Base-by-base conservation (phyloP, 2,329 filamentous ascomycete species). In the Paraconiothyrium brasiliense region DNA sequence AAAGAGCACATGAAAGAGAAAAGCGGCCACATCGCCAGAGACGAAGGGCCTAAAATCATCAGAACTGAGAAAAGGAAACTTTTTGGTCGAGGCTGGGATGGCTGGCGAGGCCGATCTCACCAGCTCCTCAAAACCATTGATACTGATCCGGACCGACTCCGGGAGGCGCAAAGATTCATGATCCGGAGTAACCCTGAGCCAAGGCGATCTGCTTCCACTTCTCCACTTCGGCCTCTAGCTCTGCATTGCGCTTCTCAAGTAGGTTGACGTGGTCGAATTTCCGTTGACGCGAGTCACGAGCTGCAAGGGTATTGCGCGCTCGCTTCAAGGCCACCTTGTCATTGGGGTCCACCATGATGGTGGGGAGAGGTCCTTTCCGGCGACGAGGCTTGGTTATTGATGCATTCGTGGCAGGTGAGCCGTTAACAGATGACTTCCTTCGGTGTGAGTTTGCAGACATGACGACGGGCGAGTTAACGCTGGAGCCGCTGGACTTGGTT, bases 231-330 rank as follows among this genome's bases (percentile, higher is more conserved):
- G 85, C 84, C 78, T 89, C 85, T 32, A 94, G 82, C 75, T 91
- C 88, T 20, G 83, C 84, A 72, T 97, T 93, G 72, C 87, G 84
- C 43, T 86, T 85, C 82, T 96, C 91, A 49, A 97, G 84, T 60
- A 89, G 87, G 59, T 92, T 89, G 63, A 94, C 84, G 69, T 90
- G 87, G 76, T 90, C 85, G 60, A 92, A 89, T 83, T 97, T 97
- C 68, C 93, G 90, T 74, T 93, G 90, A 56, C 94, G 90, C 62
- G 93, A 97, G 82, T 97, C 97, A 68, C 94, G 93, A 71, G 94
- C 94, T 20, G 94, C 94, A 78, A 96, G 87, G 9, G 93, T 97
- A 79, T 97, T 98, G 69, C 93, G 91, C 54, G 93, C 94, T 78
- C 94, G 92, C 89, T 97, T 97, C 85, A 94, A 87, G 22, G 92